These are phyloP conservation scores for Fusarium vanettenii DNA, from an alignment of 2,329 filamentous ascomycete genomes.

Conservation along the genomic window DNA sequence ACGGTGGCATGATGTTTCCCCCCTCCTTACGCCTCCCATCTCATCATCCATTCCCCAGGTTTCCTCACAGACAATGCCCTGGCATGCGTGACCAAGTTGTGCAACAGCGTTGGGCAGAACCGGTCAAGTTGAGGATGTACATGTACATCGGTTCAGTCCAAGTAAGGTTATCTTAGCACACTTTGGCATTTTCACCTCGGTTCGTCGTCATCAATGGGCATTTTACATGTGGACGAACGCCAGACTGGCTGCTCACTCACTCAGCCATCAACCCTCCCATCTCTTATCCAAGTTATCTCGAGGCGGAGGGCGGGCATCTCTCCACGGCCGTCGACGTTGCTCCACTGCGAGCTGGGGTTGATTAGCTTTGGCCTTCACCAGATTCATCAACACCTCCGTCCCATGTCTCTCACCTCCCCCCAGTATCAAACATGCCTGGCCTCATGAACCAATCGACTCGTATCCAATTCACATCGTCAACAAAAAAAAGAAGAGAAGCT, in stretches of 20 bases:
- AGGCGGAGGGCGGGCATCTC: conserved; percentile 2
- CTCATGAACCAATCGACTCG: conserved; percentile 25
- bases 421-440: neutral
- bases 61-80: conserved; percentile 3
- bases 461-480: conserved; percentile 35
- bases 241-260: neutral
- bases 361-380: conserved; percentile 16
- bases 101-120: conserved; percentile 1
- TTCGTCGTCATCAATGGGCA: neutral
- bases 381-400: conserved; percentile 29
- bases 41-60: conserved; percentile 19
- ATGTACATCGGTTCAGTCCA: conserved; percentile 21
- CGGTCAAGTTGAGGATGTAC: neutral
- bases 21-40: conserved; percentile 7
- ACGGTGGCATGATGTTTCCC: conserved; percentile 3
- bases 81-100: conserved; percentile 17
- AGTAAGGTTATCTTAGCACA: conserved; percentile 40
- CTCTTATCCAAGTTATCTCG: neutral
- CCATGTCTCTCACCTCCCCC: conserved; percentile 7
- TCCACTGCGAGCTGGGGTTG: conserved; percentile 28
- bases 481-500: conserved; percentile 23
- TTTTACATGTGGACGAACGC: conserved; percentile 28
- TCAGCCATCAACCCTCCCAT: conserved; percentile 15
- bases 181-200: conserved; percentile 22
- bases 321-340: conserved; percentile 5